Evolutionary conservation across 768 basidiomycete species (phyloP).

Genomic region (Leccinum rimulosum): DNA sequence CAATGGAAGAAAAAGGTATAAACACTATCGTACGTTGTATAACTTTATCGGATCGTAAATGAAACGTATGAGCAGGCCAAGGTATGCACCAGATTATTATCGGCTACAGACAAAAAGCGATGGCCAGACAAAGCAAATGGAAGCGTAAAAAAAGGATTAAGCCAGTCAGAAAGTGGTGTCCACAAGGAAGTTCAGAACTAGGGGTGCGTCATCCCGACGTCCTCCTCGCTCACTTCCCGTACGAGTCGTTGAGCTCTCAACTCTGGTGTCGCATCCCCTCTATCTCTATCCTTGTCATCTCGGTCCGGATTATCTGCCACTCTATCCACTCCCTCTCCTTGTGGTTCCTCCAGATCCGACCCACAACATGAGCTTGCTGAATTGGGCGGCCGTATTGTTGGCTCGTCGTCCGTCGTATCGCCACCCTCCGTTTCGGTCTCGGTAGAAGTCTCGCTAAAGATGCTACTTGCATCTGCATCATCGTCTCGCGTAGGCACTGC

Average conservation of each 20-base stretch:
- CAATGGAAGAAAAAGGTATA: slow-evolving; percentile 22
- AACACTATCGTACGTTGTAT: slow-evolving; percentile 27
- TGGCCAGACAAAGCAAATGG: slow-evolving; percentile 12
- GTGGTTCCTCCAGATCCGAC: slow-evolving; percentile 35
- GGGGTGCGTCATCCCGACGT: slow-evolving; percentile 32
- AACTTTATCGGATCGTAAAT: slow-evolving; percentile 11
- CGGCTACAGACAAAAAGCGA: slow-evolving; percentile 17
- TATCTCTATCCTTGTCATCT: slow-evolving; percentile 27
- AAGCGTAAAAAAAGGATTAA: not conserved
- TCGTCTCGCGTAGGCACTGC: slow-evolving; percentile 27
- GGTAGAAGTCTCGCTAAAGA: slow-evolving; percentile 40
- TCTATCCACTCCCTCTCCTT: slow-evolving; percentile 27
- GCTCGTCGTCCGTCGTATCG: slow-evolving; percentile 73
- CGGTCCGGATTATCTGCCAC: slow-evolving; percentile 13
- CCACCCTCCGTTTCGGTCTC: slow-evolving; percentile 54
- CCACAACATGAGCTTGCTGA: slow-evolving; percentile 39
- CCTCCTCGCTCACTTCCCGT: slow-evolving; percentile 31
- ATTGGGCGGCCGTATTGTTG: slow-evolving; percentile 64
- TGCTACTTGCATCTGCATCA: slow-evolving; percentile 32
- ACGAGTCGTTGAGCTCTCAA: slow-evolving; percentile 29
- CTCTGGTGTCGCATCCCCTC: slow-evolving; percentile 34
- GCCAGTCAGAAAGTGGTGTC: not conserved
- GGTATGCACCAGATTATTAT: slow-evolving; percentile 30
- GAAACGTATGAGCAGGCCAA: slow-evolving; percentile 11
- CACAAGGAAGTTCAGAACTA: slow-evolving; percentile 10